Evolutionary conservation across 2,329 filamentous ascomycete genomes (phyloP), one percentile per base, ranked within the genome.

Genomic region (Pseudophaeomoniella oleicola): DNA sequence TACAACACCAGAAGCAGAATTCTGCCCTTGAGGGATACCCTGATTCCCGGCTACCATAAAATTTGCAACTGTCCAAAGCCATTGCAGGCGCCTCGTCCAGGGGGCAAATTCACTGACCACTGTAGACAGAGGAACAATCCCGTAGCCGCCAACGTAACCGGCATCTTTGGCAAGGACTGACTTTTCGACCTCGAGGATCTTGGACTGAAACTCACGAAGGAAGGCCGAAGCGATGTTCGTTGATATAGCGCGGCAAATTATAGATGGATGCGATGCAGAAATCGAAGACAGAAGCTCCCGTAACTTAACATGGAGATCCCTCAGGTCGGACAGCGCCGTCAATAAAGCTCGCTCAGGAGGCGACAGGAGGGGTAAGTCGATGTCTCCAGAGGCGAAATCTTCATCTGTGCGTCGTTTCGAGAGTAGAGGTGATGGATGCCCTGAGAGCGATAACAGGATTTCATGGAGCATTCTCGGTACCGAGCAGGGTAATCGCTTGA

Each of bases 391-490:
- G 5, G 36, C 33, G 13, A 12, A 16, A 16, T 9, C n/a, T 3
- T 42, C 16, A 16, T 19, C 11, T 13, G 12, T 17, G 10, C 22
- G 11, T 37, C 38, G 39, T 12, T 34, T 10, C 16, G 15, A 10
- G 9, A 34, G 32, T 12, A 96, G 74, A 47, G 86, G 81, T 45
- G 88, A 94, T 45, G 83, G 81, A 62, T 96, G 84, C 47, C 90
- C 88, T 51, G 87, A 92, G 60, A 96, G 78, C 58, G 87, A 88
- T 60, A 98, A 79, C 60, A 96, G 77, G 64, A 98, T 85, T 69
- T 98, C 90, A 73, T 96, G 90, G 58, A 98, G 82, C 90, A 98
- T 98, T 47, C 50, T 60, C 54, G 40, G 37, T 44, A 41, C 11
- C n/a, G 32, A 34, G n/a, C n/a, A n/a, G n/a, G n/a, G n/a, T n/a